Base-by-base conservation (phyloP, 1,284 basidiomycete genomes). In the Leccinum pachyderme region DNA sequence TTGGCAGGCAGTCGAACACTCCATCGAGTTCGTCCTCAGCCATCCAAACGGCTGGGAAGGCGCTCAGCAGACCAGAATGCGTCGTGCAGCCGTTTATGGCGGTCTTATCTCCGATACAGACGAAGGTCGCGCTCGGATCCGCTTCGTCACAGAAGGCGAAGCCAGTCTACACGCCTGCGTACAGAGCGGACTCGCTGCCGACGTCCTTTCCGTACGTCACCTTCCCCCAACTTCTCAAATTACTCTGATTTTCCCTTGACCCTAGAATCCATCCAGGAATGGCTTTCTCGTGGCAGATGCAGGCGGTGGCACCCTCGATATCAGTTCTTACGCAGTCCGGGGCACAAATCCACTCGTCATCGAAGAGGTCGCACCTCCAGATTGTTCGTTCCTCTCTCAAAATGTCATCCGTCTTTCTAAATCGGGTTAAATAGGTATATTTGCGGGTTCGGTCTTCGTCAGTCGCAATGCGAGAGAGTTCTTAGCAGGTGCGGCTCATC, bases 31-130 rank as follows among this genome's bases (percentile, higher is more conserved):
- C 59, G 86, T 91, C 6, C 72, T 90, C 46, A 84, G 82, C 46
- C 88, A 90, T 67, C 88, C 89, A 11, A 91, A 90, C 61, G 88
- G 88, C 7, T 91, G 88, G 88, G 88, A 90, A 64, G 87, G 87
- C 18, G 84, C 85, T 1, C 88, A 90, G 63, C 89, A 91, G 66
- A 82, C 83, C 35, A 84, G 82, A 68, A 87, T 90, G 84, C 79
- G 88, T 53, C 75, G 84, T 53, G 82, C 81, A 0, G 87, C 87
- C 0, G 78, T 86, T 9, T 78, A 81, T 59, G 88, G 84, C 6
- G 80, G 80, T 11, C 69, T 91, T 31, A 83, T 91, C 28, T 81
- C 85, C 1, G 84, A 89, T 65, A 87, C 84, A 2, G 83, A 84
- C 61, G 83, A 81, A 54, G 87, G 85, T 4, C 82, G 81, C 59